Evolutionary conservation across 768 basidiomycete species (phyloP).

Genomic region (Podaxis sp.): DNA sequence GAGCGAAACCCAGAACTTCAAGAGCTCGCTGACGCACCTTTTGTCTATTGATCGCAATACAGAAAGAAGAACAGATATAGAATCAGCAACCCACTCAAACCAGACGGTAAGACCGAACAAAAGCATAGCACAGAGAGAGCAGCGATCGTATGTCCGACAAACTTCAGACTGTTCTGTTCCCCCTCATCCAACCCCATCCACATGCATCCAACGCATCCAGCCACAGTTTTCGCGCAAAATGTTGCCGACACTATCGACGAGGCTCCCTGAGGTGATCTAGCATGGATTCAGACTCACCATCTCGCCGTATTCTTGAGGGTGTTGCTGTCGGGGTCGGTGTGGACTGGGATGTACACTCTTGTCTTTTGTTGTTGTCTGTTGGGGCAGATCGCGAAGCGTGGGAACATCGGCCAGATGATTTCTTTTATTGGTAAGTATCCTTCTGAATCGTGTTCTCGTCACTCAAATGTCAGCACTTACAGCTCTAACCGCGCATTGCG

Average conservation of each 20-base stretch:
- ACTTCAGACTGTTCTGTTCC: not conserved
- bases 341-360: not conserved
- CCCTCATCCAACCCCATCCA: constrained; percentile 13
- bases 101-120: not conserved
- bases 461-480: too few relatives aligned
- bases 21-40: constrained; percentile 56
- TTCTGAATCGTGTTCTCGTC: too few relatives aligned
- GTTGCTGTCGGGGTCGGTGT: constrained; percentile 11
- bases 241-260: not conserved
- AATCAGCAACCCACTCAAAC: not conserved
- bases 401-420: not conserved
- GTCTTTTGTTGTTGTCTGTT: constrained; percentile 14
- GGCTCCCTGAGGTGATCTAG: not conserved
- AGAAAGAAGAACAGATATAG: constrained; percentile 12
- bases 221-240: not conserved
- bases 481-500: too few relatives aligned
- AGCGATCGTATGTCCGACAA: not conserved
- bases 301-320: constrained; percentile 17
- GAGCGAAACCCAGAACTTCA: not conserved
- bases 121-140: not conserved
- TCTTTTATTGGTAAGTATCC: not conserved
- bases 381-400: not conserved
- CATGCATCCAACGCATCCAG: constrained; percentile 13
- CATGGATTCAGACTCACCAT: constrained; percentile 15
- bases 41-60: constrained; percentile 53